phyloP scores from a whole-genome alignment of 129 eudicot species.

The Solidago caesia region DNA sequence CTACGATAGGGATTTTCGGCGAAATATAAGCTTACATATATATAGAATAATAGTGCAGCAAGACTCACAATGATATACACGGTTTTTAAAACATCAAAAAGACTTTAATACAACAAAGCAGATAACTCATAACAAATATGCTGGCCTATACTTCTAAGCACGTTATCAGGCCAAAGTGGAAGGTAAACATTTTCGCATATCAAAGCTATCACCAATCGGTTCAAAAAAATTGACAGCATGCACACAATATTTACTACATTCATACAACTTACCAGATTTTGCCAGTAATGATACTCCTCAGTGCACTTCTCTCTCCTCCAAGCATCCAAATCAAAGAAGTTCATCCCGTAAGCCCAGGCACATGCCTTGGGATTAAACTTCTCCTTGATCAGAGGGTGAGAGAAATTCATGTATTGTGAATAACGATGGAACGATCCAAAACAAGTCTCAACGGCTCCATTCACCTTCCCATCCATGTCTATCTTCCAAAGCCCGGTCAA shows the following conservation, averaged over 20 bases:
- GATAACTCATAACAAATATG: not conserved
- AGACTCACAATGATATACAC: not conserved
- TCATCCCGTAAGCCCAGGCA: constrained; percentile 98
- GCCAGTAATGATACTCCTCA: constrained; percentile 94
- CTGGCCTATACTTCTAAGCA: constrained; percentile 3
- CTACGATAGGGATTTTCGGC: not conserved
- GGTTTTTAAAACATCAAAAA: not conserved
- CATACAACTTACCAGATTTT: constrained; percentile 58
- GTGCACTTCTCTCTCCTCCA: constrained; percentile 93
- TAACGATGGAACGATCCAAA: constrained; percentile 89
- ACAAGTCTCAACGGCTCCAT: constrained; percentile 95
- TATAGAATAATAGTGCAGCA: not conserved
- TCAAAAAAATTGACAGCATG: not conserved
- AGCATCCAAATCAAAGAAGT: constrained; percentile 92
- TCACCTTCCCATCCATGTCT: constrained; percentile 95
- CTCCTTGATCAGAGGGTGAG: constrained; percentile 80
- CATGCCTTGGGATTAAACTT: constrained; percentile 87
- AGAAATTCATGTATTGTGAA: constrained; percentile 88
- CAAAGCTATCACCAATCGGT: not conserved
- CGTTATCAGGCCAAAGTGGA: not conserved
- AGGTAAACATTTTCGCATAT: not conserved
- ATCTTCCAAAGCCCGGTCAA: constrained; percentile 90
- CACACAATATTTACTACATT: not conserved
- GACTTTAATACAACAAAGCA: not conserved
- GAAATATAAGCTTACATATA: not conserved